Evolutionary conservation across 116 monocot species (phyloP).

Genomic region (Papilionanthe hybrid): DNA sequence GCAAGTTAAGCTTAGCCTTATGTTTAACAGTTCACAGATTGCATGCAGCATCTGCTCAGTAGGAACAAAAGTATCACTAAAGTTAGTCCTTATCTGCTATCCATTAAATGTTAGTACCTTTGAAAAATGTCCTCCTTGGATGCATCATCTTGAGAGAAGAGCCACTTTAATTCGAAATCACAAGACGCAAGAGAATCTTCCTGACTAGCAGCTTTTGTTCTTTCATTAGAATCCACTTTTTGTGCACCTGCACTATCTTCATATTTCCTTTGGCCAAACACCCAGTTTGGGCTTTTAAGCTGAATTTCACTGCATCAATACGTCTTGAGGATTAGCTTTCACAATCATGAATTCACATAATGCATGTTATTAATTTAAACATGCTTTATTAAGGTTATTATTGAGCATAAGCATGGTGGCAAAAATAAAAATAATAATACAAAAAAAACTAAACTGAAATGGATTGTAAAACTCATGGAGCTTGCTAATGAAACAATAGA

Average conservation of each 20-base stretch:
- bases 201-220: slow-evolving; percentile 11
- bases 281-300: slow-evolving; percentile 91
- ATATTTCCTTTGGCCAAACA: slow-evolving; percentile 93
- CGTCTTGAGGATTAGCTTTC: background rate
- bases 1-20: background rate
- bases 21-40: background rate
- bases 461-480: background rate
- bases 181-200: slow-evolving; percentile 23
- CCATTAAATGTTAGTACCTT: slow-evolving; percentile 43
- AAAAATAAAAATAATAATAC: background rate
- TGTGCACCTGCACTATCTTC: slow-evolving; percentile 39
- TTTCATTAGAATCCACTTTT: slow-evolving; percentile 31
- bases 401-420: background rate
- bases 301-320: slow-evolving; percentile 79
- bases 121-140: slow-evolving; percentile 41
- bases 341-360: background rate
- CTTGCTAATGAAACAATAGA: background rate
- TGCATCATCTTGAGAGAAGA: slow-evolving; percentile 33
- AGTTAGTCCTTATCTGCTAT: background rate
- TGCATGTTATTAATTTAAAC: background rate
- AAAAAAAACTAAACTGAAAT: background rate
- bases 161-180: slow-evolving; percentile 41
- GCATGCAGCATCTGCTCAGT: background rate
- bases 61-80: background rate
- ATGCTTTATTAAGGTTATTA: background rate